Percentiles rank a stretch among this genome's conserved stretches.
Evolutionary conservation across 345 rosid species (phyloP).

Genomic region (Mercurialis annua): DNA sequence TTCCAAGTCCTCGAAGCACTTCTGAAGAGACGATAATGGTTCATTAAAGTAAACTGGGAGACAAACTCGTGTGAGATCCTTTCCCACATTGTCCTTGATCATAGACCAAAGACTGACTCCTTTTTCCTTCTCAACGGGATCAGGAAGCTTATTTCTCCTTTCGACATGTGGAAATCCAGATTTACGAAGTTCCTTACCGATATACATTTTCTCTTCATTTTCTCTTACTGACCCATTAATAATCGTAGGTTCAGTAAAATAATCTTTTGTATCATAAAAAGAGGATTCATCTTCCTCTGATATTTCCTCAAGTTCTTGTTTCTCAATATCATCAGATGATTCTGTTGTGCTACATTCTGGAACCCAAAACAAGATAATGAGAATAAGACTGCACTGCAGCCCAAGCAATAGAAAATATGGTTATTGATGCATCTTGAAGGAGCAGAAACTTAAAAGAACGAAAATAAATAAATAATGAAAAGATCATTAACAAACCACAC

Average conservation of each 20-base stretch:
- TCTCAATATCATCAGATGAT: slow-evolving; percentile 93
- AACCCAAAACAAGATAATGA: slow-evolving; percentile 30
- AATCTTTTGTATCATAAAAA: slow-evolving; percentile 73
- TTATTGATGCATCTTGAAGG: background rate
- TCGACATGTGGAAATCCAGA: slow-evolving; percentile 41
- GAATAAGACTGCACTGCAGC: slow-evolving; percentile 14
- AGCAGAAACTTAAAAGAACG: background rate
- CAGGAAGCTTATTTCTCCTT: slow-evolving; percentile 83
- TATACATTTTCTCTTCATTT: slow-evolving; percentile 41
- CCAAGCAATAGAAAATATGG: too few relatives aligned
- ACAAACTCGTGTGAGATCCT: slow-evolving; percentile 94
- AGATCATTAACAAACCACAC: too few relatives aligned
- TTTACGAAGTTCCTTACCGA: slow-evolving; percentile 26
- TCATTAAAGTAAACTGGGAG: slow-evolving; percentile 97
- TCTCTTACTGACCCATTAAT: slow-evolving; percentile 37
- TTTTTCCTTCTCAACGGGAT: slow-evolving; percentile 92
- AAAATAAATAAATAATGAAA: too few relatives aligned
- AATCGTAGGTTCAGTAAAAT: slow-evolving; percentile 45
- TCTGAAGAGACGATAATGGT: slow-evolving; percentile 97
- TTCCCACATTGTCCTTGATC: slow-evolving; percentile 98
- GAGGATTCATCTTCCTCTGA: slow-evolving; percentile 84
- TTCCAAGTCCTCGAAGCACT: slow-evolving; percentile 94
- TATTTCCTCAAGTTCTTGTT: slow-evolving; percentile 78
- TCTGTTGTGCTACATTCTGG: slow-evolving; percentile 95
- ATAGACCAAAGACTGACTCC: slow-evolving; percentile 98